These are phyloP conservation scores for Papiliotrema flavescens DNA, from an alignment of 1,284 basidiomycete genomes.

Conservation along the genomic window DNA sequence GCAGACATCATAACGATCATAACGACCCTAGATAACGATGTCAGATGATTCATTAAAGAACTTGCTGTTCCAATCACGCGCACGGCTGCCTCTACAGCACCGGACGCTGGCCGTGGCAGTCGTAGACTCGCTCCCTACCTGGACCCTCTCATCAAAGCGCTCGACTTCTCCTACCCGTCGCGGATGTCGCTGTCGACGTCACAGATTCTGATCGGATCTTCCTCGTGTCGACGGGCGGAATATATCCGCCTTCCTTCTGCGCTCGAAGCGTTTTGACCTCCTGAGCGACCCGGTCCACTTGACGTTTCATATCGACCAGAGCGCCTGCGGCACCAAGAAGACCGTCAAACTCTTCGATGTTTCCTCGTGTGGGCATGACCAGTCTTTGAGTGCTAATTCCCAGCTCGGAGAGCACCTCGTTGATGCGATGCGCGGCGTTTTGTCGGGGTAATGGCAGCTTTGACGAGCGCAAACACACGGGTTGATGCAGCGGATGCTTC, in stretches of 20 bases:
- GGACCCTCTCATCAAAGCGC: neutral
- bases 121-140: too few relatives aligned
- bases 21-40: too few relatives aligned
- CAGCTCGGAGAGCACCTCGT: constrained; percentile 69
- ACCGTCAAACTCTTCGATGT: constrained; percentile 66
- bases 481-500: constrained; percentile 56
- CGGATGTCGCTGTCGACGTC: constrained; percentile 32
- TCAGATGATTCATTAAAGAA: too few relatives aligned
- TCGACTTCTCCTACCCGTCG: constrained; percentile 11
- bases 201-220: constrained; percentile 30
- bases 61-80: too few relatives aligned
- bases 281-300: constrained; percentile 78
- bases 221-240: constrained; percentile 20
- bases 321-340: constrained; percentile 66
- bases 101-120: too few relatives aligned
- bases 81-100: too few relatives aligned
- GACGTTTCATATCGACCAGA: constrained; percentile 79
- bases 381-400: constrained; percentile 68
- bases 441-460: constrained; percentile 75
- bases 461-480: constrained; percentile 74
- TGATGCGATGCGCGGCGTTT: constrained; percentile 65
- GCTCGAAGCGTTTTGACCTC: constrained; percentile 70
- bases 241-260: constrained; percentile 57
- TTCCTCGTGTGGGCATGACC: constrained; percentile 86
- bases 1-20: too few relatives aligned